Percentiles rank a stretch among this genome's conserved stretches.
These are phyloP conservation scores for Amphibolis antarctica DNA, from an alignment of 106 monocot genomes.

Conservation along the genomic window DNA sequence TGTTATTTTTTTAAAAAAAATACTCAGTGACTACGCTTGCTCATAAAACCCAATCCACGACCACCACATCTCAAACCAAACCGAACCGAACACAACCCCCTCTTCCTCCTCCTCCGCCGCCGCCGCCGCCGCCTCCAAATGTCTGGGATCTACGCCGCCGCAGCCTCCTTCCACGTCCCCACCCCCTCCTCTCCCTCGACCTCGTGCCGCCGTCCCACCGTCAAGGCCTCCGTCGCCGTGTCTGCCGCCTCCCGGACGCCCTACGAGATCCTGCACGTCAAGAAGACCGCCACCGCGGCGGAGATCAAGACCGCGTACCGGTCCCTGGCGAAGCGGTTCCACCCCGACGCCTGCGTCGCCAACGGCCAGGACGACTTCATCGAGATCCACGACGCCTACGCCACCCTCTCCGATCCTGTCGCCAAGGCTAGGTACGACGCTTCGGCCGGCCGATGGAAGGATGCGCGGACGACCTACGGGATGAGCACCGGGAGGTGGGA, in stretches of 20 bases:
- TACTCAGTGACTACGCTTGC: no score
- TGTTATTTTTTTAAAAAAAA: no score
- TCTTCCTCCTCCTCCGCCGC: background rate
- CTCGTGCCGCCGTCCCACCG: background rate
- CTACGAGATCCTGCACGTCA: conserved; percentile 38
- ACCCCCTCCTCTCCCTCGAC: background rate
- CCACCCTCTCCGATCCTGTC: conserved; percentile 31
- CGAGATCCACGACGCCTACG: conserved; percentile 35
- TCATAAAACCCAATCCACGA: background rate
- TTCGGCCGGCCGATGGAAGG: conserved; percentile 14
- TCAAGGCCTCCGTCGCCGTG: background rate
- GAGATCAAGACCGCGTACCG: conserved; percentile 62
- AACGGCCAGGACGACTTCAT: conserved; percentile 14
- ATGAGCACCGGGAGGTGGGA: conserved; percentile 26
- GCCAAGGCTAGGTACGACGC: conserved; percentile 20
- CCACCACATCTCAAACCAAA: background rate
- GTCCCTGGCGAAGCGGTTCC: conserved; percentile 44
- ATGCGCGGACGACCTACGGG: background rate
- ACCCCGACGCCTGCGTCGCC: conserved; percentile 31
- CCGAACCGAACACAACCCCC: background rate
- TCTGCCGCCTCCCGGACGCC: conserved; percentile 7
- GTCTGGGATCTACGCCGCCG: background rate
- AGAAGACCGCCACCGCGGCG: conserved; percentile 24
- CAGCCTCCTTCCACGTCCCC: background rate
- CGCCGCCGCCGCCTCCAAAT: background rate